phyloP scores from a whole-genome alignment of 768 basidiomycete genomes.

The Phylloporus sp. region DNA sequence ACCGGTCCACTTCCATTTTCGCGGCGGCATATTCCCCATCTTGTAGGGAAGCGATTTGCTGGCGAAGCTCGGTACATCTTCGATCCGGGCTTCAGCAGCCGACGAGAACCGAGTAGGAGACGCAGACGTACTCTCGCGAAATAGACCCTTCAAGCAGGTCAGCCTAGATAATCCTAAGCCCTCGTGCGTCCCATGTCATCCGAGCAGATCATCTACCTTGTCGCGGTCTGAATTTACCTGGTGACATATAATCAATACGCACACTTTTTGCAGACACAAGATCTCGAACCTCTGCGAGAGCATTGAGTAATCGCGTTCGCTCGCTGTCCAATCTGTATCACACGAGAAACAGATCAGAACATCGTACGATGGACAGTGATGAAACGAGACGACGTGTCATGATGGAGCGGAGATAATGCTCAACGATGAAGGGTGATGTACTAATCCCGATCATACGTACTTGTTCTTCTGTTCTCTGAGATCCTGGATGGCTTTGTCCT shows the following conservation, averaged over 20 bases:
- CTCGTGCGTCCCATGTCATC: conserved; percentile 2
- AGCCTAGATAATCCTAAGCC: conserved; percentile 35
- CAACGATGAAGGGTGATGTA: not conserved
- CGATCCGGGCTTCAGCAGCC: conserved; percentile 8
- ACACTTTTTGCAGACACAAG: conserved; percentile 2
- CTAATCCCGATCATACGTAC: conserved; percentile 38
- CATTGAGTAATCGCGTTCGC: conserved; percentile 59
- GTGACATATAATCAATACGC: conserved; percentile 11
- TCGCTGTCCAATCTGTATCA: conserved; percentile 66
- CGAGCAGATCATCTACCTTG: conserved; percentile 38
- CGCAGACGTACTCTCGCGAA: conserved; percentile 54
- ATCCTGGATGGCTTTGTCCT: conserved; percentile 74
- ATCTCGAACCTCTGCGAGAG: conserved; percentile 59
- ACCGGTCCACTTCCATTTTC: conserved; percentile 70
- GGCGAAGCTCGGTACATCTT: conserved; percentile 63
- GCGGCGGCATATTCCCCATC: conserved; percentile 73
- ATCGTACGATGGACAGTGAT: not conserved
- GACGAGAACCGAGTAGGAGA: conserved; percentile 1
- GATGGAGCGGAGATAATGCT: not conserved
- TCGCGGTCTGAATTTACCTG: conserved; percentile 82
- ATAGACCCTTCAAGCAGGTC: conserved; percentile 66
- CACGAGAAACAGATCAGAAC: conserved; percentile 12
- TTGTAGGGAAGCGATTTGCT: conserved; percentile 60
- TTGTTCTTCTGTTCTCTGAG: conserved; percentile 81
- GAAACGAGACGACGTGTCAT: not conserved